Percentiles rank a stretch among this genome's conserved stretches.
These are phyloP conservation scores for Clitoria ternatea DNA, from an alignment of 306 rosid species.

Conservation along the genomic window DNA sequence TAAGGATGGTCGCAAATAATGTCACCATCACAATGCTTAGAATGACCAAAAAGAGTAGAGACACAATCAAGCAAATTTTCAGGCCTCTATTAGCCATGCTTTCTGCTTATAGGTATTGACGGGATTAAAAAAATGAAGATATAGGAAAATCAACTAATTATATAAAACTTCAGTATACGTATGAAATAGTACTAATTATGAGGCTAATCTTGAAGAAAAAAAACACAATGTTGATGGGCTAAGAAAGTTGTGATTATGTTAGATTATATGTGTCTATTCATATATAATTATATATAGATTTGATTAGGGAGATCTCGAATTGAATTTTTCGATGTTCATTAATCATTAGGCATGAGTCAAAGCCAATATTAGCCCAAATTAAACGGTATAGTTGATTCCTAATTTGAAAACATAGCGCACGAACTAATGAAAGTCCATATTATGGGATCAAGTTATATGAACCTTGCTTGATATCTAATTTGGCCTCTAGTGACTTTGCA, in stretches of 20 bases:
- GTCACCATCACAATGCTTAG: background rate
- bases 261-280: background rate
- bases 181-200: background rate
- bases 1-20: conserved; percentile 39
- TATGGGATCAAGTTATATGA: background rate
- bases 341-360: background rate
- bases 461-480: background rate
- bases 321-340: background rate
- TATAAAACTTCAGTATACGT: background rate
- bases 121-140: background rate
- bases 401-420: background rate
- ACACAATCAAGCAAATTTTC: conserved; percentile 26
- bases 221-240: background rate
- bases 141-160: background rate
- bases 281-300: background rate
- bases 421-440: background rate
- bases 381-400: background rate
- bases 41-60: conserved; percentile 18
- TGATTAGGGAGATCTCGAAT: background rate
- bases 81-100: conserved; percentile 29
- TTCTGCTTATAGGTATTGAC: background rate
- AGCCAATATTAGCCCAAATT: background rate
- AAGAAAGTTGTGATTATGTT: background rate
- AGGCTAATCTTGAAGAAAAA: background rate
- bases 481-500: background rate